Evolutionary conservation across 2,329 filamentous ascomycete species (phyloP), one percentile per base, ranked within the genome.

Genomic region (Trichophyton simii): DNA sequence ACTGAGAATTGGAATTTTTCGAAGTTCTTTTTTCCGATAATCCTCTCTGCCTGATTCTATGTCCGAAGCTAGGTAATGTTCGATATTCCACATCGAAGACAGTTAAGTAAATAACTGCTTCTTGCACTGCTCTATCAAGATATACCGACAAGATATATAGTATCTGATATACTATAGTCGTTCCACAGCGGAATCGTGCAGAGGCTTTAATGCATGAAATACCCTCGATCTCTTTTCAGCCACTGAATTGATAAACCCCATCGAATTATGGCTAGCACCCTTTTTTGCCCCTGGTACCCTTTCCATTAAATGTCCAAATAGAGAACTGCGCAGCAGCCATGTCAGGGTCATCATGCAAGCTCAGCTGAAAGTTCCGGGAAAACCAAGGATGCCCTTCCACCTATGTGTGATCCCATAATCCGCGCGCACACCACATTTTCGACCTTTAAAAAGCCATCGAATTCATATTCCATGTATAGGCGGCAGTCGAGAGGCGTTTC

Each of bases 61-160:
- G 72, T 75, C 76, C 76, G 82, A 83, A 83, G 83, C 85, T 88
- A 87, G 83, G 82, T 83, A 82, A 81, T 83, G 68, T 59, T 71
- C 76, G 76, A 76, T 67, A 69, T 66, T 66, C 67, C 67, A 70
- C 66, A 66, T 66, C 63, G 67, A 70, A 69, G 68, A 70, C 68
- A 72, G 71, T 66, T 68, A 69, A 71, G 69, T 70, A 67, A 70
- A 69, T 70, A 67, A 72, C 72, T 75, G 80, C 73, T 76, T 77
- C 78, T 75, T 78, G 78, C 70, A 79, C 78, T 80, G 82, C 78
- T 82, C 82, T 85, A 85, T 83, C 78, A 83, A 84, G 80, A 83
- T 82, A 81, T 83, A 82, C 84, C 81, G 81, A 84, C 80, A 84
- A 79, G 79, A 80, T 84, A 83, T 82, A 82, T 80, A 80, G 76